A percentile compares a stretch with the other conserved stretches of the same genome.
phyloP scores from a whole-genome alignment of 2,329 filamentous ascomycete species.

The Aureobasidium sp. region DNA sequence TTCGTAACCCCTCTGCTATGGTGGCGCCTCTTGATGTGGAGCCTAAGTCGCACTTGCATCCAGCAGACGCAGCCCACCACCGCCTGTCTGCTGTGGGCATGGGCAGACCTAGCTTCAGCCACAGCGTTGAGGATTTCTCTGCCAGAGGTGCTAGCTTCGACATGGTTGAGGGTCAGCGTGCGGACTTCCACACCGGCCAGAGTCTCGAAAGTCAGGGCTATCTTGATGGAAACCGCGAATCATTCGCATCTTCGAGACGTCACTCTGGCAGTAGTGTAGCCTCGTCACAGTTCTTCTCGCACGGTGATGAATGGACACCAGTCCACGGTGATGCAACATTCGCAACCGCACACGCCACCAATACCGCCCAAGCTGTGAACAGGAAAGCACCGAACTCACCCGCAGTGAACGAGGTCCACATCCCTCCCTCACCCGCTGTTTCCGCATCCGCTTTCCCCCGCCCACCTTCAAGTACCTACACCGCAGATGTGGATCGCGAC shows the following conservation, averaged over 20 bases:
- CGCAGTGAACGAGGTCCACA: conserved; percentile 13
- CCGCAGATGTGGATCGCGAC: conserved; percentile 37
- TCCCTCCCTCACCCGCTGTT: conserved; percentile 16
- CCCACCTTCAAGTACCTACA: conserved; percentile 40
- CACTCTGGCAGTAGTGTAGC: conserved; percentile 14
- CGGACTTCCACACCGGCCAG: conserved; percentile 22
- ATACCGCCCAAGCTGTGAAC: conserved; percentile 2
- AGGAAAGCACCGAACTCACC: not conserved
- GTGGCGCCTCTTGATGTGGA: conserved; percentile 62
- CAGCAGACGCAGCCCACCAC: conserved; percentile 27
- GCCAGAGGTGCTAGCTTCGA: conserved; percentile 27
- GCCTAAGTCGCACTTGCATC: conserved; percentile 41
- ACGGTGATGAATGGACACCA: conserved; percentile 24
- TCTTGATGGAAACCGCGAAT: conserved; percentile 27
- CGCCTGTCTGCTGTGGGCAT: conserved; percentile 61
- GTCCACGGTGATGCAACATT: conserved; percentile 18
- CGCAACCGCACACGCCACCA: not conserved
- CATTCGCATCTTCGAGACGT: conserved; percentile 19
- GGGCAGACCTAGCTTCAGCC: conserved; percentile 62
- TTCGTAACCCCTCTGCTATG: conserved; percentile 45
- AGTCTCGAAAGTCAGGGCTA: conserved; percentile 23
- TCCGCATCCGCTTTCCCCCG: conserved; percentile 17
- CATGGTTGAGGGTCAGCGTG: conserved; percentile 24
- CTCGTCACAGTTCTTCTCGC: conserved; percentile 15
- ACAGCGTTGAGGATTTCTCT: conserved; percentile 42